A percentile compares a stretch with the other conserved stretches of the same genome.
Conservation (phyloP, 148 eudicot genomes). For the Cornus controversa region DNA sequence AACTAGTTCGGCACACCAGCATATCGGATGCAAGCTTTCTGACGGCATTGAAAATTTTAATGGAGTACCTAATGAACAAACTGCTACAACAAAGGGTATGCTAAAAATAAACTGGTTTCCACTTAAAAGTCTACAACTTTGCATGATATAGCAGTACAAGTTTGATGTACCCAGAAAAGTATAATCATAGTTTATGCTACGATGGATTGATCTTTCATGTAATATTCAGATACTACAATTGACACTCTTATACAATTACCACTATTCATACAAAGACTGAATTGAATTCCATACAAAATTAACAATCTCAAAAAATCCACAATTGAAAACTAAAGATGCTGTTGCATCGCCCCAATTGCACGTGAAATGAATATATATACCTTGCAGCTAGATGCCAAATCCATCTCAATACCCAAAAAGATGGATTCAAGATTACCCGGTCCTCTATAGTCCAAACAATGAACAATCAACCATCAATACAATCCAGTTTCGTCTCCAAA, state of each 20-base stretch:
- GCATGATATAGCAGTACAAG: background rate
- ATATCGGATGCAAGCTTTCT: background rate
- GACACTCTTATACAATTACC: background rate
- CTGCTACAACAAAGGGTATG: background rate
- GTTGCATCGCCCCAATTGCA: background rate
- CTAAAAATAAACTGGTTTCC: background rate
- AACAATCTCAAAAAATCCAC: background rate
- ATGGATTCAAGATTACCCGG: background rate
- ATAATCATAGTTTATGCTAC: background rate
- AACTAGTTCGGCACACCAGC: background rate
- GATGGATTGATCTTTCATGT: background rate
- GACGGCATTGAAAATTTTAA: too few species aligned
- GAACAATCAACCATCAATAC: background rate
- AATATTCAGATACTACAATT: background rate
- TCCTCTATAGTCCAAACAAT: conserved; percentile 5
- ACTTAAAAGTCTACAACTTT: background rate
- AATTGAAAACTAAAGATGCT: background rate
- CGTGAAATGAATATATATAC: conserved; percentile 24
- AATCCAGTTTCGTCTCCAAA: background rate
- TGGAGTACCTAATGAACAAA: background rate
- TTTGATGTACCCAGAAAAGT: background rate
- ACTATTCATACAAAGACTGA: background rate
- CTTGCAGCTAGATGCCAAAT: conserved; percentile 78
- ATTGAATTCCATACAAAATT: background rate
- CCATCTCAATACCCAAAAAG: conserved; percentile 38